Conservation (phyloP, 192 early-diverging fungal species). For the Coemansia sp. region DNA sequence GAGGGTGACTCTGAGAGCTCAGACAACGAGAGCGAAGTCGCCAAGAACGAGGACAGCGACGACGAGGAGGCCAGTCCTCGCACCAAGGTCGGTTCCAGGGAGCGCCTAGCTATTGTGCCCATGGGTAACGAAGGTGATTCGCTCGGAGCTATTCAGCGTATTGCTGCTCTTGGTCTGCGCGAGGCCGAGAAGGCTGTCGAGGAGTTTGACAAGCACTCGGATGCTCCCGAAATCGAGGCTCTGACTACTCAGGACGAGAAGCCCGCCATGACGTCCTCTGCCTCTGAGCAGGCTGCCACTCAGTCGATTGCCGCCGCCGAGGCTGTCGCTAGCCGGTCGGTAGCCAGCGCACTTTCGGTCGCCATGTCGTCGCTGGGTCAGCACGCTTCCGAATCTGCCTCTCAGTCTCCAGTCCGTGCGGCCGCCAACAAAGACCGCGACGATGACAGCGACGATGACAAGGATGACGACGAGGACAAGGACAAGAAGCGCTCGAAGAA, state of each 20-base stretch:
- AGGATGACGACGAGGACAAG: neutral
- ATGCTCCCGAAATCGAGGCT: slow-evolving; percentile 22
- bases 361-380: slow-evolving; percentile 12
- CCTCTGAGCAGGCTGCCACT: neutral
- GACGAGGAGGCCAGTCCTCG: slow-evolving; percentile 14
- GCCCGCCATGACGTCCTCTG: slow-evolving; percentile 1
- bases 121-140: slow-evolving; percentile 13
- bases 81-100: neutral
- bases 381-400: neutral
- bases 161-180: slow-evolving; percentile 40
- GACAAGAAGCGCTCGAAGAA: neutral
- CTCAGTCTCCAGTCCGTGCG: neutral
- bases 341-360: neutral
- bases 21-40: slow-evolving; percentile 9
- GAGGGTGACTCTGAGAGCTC: slow-evolving; percentile 17
- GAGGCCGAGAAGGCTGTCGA: slow-evolving; percentile 42
- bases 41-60: slow-evolving; percentile 6
- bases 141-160: slow-evolving; percentile 38
- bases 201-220: slow-evolving; percentile 42
- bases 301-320: neutral
- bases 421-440: slow-evolving; percentile 8
- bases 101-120: neutral
- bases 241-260: slow-evolving; percentile 30
- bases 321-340: neutral
- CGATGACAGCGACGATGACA: slow-evolving; percentile 1